Conservation (phyloP, 139 green algal species). For the Coelastrella sp. region DNA sequence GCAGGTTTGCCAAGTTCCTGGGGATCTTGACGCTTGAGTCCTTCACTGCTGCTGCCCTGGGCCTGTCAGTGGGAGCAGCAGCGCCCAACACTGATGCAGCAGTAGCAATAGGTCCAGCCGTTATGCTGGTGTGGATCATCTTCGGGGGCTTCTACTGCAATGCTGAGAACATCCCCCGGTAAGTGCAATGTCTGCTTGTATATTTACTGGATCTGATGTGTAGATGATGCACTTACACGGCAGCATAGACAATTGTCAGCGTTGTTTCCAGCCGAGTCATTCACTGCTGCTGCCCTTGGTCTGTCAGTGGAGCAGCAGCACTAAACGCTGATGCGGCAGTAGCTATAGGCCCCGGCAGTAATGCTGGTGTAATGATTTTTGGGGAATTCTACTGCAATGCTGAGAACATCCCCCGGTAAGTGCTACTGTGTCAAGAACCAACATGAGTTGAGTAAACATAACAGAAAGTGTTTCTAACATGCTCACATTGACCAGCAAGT, state of each 20-base stretch:
- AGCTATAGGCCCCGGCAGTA: no score
- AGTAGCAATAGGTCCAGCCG: constrained; percentile 90
- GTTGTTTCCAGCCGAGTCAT: no score
- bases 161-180: constrained; percentile 50
- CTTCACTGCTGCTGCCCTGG: constrained; percentile 80
- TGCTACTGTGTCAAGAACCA: no score
- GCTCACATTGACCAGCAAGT: no score
- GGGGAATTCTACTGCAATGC: constrained; percentile 92
- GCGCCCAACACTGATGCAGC: constrained; percentile 86
- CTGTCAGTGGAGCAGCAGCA: no score
- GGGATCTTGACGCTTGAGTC: constrained; percentile 88
- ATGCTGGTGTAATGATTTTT: constrained; percentile 95
- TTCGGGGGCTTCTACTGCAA: constrained; percentile 96
- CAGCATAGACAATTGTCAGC: no score
- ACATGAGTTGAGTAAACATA: no score
- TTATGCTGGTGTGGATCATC: constrained; percentile 96
- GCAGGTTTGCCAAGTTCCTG: constrained; percentile 84
- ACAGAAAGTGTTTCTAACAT: no score
- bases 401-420: constrained; percentile 46
- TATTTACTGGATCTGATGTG: not conserved
- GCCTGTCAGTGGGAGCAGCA: constrained; percentile 86
- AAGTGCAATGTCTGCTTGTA: not conserved
- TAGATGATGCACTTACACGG: no score
- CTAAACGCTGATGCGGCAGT: no score
- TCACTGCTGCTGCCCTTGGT: no score